These are phyloP conservation scores for Fusarium staphyleae DNA, from an alignment of 2,329 filamentous ascomycete genomes.

Conservation along the genomic window DNA sequence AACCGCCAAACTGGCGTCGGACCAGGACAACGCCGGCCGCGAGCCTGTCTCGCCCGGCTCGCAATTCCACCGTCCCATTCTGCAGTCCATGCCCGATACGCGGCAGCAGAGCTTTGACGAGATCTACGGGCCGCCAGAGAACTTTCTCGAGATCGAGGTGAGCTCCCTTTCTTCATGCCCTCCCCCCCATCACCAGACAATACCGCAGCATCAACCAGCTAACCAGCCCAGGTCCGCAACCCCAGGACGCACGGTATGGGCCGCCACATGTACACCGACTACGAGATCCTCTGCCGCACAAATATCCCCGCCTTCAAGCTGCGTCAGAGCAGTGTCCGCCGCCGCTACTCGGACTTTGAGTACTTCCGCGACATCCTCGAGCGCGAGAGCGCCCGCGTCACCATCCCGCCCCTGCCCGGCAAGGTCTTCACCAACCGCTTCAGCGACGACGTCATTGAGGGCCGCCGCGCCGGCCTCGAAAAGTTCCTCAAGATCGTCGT, in stretches of 20 bases:
- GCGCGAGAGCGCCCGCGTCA: slow-evolving; percentile 91
- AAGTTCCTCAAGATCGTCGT: slow-evolving; percentile 98
- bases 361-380: slow-evolving; percentile 98
- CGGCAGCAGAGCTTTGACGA: slow-evolving; percentile 97
- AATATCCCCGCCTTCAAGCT: slow-evolving; percentile 99
- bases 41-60: slow-evolving; percentile 44
- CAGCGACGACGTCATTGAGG: slow-evolving; percentile 97
- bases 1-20: slow-evolving; percentile 55
- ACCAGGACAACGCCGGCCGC: slow-evolving; percentile 46
- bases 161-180: slow-evolving; percentile 29
- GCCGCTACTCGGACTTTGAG: slow-evolving; percentile 97
- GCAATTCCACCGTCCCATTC: slow-evolving; percentile 59
- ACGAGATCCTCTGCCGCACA: slow-evolving; percentile 96
- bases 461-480: slow-evolving; percentile 87
- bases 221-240: slow-evolving; percentile 75
- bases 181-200: background rate
- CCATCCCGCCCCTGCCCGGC: slow-evolving; percentile 92
- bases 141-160: slow-evolving; percentile 98
- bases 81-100: slow-evolving; percentile 73
- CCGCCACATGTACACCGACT: slow-evolving; percentile 97
- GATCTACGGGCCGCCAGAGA: slow-evolving; percentile 98
- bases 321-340: slow-evolving; percentile 83
- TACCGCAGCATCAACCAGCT: background rate
- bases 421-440: slow-evolving; percentile 99
- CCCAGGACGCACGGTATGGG: slow-evolving; percentile 94